These are phyloP conservation scores for Fraxinus ornus DNA, from an alignment of 305 asterid genomes.

Conservation along the genomic window DNA sequence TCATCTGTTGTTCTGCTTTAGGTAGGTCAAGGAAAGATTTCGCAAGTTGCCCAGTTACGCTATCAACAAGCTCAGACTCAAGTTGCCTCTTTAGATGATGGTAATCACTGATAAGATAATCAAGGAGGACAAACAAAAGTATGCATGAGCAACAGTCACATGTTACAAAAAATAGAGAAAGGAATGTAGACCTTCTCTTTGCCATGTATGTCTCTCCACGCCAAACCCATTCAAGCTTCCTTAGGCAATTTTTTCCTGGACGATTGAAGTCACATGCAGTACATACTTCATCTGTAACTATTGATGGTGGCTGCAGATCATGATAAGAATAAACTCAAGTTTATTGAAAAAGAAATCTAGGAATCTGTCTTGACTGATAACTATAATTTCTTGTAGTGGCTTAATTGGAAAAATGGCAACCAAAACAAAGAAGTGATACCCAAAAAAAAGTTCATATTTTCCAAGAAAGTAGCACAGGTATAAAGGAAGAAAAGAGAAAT, in stretches of 20 bases:
- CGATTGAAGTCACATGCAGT: constrained; percentile 99
- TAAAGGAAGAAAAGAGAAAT: background rate
- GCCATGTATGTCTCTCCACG: constrained; percentile 97
- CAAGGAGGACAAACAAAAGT: constrained; percentile 23
- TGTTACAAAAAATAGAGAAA: constrained; percentile 22
- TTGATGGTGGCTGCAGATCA: constrained; percentile 81
- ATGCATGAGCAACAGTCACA: constrained; percentile 20
- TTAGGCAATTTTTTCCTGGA: constrained; percentile 93
- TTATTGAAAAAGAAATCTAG: constrained; percentile 22
- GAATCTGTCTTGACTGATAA: constrained; percentile 22
- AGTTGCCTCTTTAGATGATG: constrained; percentile 94
- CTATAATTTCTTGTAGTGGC: constrained; percentile 14
- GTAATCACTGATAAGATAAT: constrained; percentile 67
- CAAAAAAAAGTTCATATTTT: background rate
- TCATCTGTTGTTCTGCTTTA: constrained; percentile 86
- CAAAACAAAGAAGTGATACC: constrained; percentile 15
- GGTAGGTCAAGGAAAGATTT: constrained; percentile 88
- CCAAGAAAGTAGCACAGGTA: background rate
- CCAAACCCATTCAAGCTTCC: constrained; percentile 99
- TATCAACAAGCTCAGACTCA: constrained; percentile 83
- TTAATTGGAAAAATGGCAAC: constrained; percentile 19
- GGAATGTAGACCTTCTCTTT: constrained; percentile 74
- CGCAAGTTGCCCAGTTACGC: constrained; percentile 52
- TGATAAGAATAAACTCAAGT: constrained; percentile 33
- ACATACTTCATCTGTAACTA: constrained; percentile 95